Base-by-base conservation (phyloP, 371 early-diverging fungal species). In the Mortierella sp. region DNA sequence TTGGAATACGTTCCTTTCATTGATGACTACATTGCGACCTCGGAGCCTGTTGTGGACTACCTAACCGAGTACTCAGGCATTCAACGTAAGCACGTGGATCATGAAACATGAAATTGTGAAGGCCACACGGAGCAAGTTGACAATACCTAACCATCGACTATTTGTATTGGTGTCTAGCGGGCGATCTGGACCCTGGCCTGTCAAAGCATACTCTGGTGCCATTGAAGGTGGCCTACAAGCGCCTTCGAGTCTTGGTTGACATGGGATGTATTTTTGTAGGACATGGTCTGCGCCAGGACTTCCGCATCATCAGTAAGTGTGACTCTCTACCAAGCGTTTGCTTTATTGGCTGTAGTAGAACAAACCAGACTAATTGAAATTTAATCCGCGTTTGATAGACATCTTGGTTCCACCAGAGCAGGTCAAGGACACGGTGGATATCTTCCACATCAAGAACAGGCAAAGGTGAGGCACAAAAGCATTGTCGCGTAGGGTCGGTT, bases 51-150 rank as follows among this genome's bases (percentile, higher is more conserved):
- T 26, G 96, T 95, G 21, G 97, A 99, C 80, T 97, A 97, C 80
- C 80, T 98, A 44, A 97, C 99, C 0, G 96, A 96, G 85, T 99
- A 92, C 80, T 96, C 97, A 38, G 98, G 99, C 48, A 98, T 98
- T 76, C 93, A 95, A 73, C 92, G 91, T 90, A 80, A 71, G 80
- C 50, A 2, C 26, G 2, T 50, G 50, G 50, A 16, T 50, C 14
- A 16, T 50, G 50, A 0, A 50, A 50, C 50, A 0, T 50, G 0
- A 13, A 13, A 50, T 0, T 50, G 50, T 0, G 1, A 47, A 47
- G 13, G 13, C 47, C 13, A 65, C 11, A 28, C 0, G 1, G 0
- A n/a, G 11, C 73, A 70, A 19, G 21, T 68, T 42, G 34, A 10
- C 50, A 19, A 28, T 2, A 82, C 78, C 44, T 19, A 54, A 28